Conservation (phyloP, 495 filamentous ascomycete species). For the Neurospora intermedia region DNA sequence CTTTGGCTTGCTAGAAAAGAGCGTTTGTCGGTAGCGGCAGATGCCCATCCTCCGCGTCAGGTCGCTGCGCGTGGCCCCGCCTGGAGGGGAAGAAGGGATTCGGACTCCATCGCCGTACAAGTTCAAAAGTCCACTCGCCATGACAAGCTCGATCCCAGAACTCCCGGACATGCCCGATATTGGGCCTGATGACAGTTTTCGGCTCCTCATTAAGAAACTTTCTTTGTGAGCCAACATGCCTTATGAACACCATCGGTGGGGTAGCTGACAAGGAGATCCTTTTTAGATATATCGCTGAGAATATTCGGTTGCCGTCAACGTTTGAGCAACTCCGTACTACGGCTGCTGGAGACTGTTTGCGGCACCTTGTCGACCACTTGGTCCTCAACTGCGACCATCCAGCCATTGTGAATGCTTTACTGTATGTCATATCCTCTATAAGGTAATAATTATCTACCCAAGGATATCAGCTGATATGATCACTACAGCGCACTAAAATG, state of each 20-base stretch:
- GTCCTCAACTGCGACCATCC: conserved; percentile 56
- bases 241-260: background rate
- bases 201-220: conserved; percentile 56
- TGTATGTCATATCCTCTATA: conserved; percentile 41
- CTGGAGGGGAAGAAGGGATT: conserved; percentile 5
- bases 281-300: conserved; percentile 51
- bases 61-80: conserved; percentile 19
- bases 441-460: background rate
- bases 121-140: conserved; percentile 7
- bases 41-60: conserved; percentile 37
- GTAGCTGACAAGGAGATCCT: conserved; percentile 1
- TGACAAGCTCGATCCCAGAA: background rate
- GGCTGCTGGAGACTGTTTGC: conserved; percentile 51
- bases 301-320: conserved; percentile 55
- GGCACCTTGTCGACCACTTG: conserved; percentile 55
- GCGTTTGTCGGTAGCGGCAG: background rate
- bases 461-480: background rate
- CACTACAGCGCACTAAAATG: conserved; percentile 61
- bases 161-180: conserved; percentile 49
- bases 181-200: conserved; percentile 50
- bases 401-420: conserved; percentile 63
- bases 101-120: conserved; percentile 19
- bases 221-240: conserved; percentile 40
- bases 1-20: background rate
- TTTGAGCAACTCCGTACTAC: conserved; percentile 73